phyloP scores from a whole-genome alignment of 2,329 filamentous ascomycete genomes.

The Diaporthe aspalathi region DNA sequence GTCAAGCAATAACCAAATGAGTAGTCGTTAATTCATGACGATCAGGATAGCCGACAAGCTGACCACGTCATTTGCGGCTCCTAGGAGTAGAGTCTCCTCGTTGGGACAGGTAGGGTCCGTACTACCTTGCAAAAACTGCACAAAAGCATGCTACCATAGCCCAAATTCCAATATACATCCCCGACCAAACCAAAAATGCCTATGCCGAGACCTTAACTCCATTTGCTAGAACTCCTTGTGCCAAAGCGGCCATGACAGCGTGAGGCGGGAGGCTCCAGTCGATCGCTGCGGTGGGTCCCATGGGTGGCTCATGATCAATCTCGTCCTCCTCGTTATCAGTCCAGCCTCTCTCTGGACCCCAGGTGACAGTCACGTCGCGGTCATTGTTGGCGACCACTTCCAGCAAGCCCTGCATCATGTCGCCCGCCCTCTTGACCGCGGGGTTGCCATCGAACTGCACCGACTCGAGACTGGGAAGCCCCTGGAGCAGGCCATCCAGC shows the following conservation, averaged over 20 bases:
- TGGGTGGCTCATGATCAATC: slow-evolving; percentile 24
- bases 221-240: slow-evolving; percentile 17
- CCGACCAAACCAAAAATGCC: background rate
- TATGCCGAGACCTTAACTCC: background rate
- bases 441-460: slow-evolving; percentile 78
- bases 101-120: background rate
- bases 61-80: background rate
- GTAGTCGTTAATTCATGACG: slow-evolving; percentile 21
- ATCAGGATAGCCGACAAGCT: background rate
- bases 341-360: slow-evolving; percentile 77
- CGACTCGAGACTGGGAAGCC: slow-evolving; percentile 65
- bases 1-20: background rate
- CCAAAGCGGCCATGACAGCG: slow-evolving; percentile 23
- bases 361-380: slow-evolving; percentile 62
- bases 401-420: slow-evolving; percentile 72
- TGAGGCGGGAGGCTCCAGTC: slow-evolving; percentile 24
- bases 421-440: slow-evolving; percentile 72
- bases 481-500: slow-evolving; percentile 65
- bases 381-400: slow-evolving; percentile 60
- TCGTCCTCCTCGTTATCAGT: slow-evolving; percentile 61
- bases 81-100: background rate
- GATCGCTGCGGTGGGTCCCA: slow-evolving; percentile 23
- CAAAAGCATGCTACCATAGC: background rate
- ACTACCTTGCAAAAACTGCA: background rate
- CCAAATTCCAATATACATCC: background rate